Evolutionary conservation across 2,329 filamentous ascomycete genomes (phyloP).

Genomic region (Erysiphe neolycopersici): DNA sequence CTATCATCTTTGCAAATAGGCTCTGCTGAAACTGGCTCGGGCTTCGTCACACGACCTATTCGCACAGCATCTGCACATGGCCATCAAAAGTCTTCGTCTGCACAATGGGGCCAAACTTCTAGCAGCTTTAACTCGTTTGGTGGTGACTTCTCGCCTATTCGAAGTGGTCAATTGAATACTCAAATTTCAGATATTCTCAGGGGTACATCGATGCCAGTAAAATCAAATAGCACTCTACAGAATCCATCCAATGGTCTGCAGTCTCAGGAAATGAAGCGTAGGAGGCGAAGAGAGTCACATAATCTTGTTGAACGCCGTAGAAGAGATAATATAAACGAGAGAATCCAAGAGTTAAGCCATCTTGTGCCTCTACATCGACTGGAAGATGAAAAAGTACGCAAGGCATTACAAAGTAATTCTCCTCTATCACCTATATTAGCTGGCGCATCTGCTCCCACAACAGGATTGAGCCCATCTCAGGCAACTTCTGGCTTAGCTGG

Average conservation of each 20-base stretch:
- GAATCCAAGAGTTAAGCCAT: conserved; percentile 86
- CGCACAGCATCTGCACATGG: conserved; percentile 32
- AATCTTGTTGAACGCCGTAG: conserved; percentile 87
- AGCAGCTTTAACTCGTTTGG: conserved; percentile 67
- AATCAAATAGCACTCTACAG: conserved; percentile 28
- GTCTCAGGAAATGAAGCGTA: conserved; percentile 79
- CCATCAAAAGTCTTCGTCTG: conserved; percentile 64
- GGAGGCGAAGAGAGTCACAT: conserved; percentile 76
- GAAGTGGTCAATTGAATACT: conserved; percentile 33
- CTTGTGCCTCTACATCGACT: conserved; percentile 77
- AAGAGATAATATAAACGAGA: conserved; percentile 94
- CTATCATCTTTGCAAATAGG: conserved; percentile 44
- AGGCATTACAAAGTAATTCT: conserved; percentile 78
- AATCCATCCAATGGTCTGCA: conserved; percentile 21
- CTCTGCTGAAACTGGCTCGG: conserved; percentile 30
- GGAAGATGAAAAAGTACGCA: conserved; percentile 91
- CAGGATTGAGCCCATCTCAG: conserved; percentile 35
- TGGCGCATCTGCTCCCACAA: conserved; percentile 25
- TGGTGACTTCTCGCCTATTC: conserved; percentile 62
- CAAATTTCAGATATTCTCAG: conserved; percentile 78
- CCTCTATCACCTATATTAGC: conserved; percentile 63
- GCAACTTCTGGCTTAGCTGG: conserved; percentile 75
- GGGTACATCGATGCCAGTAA: conserved; percentile 72
- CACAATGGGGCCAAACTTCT: conserved; percentile 72
- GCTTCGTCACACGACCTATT: conserved; percentile 55